Evolutionary conservation across 495 filamentous ascomycete genomes (phyloP), one percentile per base, ranked within the genome.

Genomic region (Aspergillus saccharolyticus): DNA sequence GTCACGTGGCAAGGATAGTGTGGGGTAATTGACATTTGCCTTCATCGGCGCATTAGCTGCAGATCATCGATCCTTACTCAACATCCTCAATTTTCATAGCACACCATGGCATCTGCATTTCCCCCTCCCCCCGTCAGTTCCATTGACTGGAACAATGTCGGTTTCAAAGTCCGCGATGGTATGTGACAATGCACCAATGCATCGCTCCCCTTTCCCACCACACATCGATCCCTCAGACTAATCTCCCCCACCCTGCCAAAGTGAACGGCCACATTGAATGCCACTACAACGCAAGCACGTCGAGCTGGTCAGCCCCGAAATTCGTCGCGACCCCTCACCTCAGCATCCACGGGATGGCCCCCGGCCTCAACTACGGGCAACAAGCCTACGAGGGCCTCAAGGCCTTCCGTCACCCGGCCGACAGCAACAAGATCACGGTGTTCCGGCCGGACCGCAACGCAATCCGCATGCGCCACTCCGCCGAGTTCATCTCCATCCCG

Each of bases 381-480:
- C 91, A 96, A 76, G 91, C 89, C 48, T 96, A 92, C 79, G 91
- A 96, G 64, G 91, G 91, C 10, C 80, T 96, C 55, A 97, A 96
- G 70, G 90, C 91, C 52, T 95, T 96, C 80, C 89, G 92, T 39
- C 79, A 80, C 33, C 75, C 78, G 39, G 70, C 81, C 61, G 64
- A 75, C 7, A 15, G 4, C 47, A 30, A 30, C 53, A 64, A 72
- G 28, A 89, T 96, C 68, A 78, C 83, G 59, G 79, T 96, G 61
- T 96, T 96, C 81, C 89, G 91, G 16, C 89, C 91, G 0, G 76
- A 81, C 59, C 78, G 83, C 59, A 96, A 96, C 68, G 92, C 92
- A 9, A 73, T 63, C n/a, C 89, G 91, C 51, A 83, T 96, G 81
- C 82, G 85, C 61, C 81, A 88, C 71, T 89, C 85, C 12, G 88